Evolutionary conservation across 179 eudicot species (phyloP).

Genomic region (Corrigiola litoralis): DNA sequence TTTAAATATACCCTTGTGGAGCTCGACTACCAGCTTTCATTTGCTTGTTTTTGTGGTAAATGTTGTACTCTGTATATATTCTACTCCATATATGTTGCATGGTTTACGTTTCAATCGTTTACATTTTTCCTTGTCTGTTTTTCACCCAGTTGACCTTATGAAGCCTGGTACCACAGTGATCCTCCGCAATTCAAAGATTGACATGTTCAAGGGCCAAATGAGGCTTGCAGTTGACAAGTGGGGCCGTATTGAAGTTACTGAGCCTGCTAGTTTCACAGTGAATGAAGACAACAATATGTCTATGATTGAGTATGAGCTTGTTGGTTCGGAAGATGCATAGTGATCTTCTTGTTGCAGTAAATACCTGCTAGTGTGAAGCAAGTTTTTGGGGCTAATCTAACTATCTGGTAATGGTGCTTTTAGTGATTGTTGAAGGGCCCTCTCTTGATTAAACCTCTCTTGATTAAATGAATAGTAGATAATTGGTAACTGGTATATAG

Average conservation of each 20-base stretch:
- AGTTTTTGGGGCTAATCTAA: constrained; percentile 23
- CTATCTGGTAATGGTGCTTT: constrained; percentile 7
- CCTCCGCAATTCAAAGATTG: constrained; percentile 40
- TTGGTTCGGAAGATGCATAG: constrained; percentile 1
- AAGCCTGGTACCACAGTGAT: constrained; percentile 38
- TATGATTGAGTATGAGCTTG: constrained; percentile 38
- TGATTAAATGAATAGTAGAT: constrained; percentile 13
- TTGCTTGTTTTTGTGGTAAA: too few species aligned
- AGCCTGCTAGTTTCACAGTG: constrained; percentile 32
- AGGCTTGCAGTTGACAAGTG: constrained; percentile 47
- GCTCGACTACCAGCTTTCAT: too few species aligned
- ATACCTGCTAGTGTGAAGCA: constrained; percentile 12
- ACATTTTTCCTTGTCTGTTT: constrained; percentile 4
- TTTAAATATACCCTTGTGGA: too few species aligned
- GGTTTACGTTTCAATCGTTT: background rate
- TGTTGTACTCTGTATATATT: too few species aligned
- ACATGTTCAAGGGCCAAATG: constrained; percentile 44
- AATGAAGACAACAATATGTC: constrained; percentile 36
- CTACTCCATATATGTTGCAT: too few species aligned
- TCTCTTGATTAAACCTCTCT: constrained; percentile 7
- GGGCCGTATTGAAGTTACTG: constrained; percentile 40
- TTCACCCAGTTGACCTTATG: constrained; percentile 36
- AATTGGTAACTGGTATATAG: constrained; percentile 27
- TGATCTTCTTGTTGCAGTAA: constrained; percentile 10
- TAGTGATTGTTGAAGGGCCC: constrained; percentile 8